Evolutionary conservation across 2,329 filamentous ascomycete species (phyloP).

Genomic region (Fusarium succisae): DNA sequence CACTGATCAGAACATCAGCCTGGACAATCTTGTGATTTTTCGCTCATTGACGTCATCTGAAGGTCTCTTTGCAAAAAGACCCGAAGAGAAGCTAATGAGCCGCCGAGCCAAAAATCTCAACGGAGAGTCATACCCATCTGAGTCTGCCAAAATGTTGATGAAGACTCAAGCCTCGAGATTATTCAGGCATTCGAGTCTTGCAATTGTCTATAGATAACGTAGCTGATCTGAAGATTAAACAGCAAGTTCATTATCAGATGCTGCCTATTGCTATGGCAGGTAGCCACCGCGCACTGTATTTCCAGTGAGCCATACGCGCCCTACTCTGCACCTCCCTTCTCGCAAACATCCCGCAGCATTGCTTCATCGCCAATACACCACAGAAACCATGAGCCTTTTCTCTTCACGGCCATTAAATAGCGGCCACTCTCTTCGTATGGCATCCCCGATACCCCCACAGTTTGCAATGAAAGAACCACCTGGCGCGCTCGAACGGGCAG

Average conservation of each 20-base stretch:
- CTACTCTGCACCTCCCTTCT: neutral
- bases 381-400: neutral
- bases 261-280: neutral
- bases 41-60: neutral
- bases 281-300: neutral
- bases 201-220: too few relatives aligned
- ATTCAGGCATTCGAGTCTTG: too few relatives aligned
- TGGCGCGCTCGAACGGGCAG: too few relatives aligned
- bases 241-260: neutral
- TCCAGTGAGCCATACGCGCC: too few relatives aligned
- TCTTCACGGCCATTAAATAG: neutral
- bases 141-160: neutral
- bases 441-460: fast-evolving
- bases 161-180: too few relatives aligned
- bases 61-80: fast-evolving
- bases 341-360: neutral
- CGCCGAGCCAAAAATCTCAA: neutral
- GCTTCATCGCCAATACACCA: neutral
- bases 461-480: too few relatives aligned
- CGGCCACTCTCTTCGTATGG: fast-evolving
- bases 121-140: neutral
- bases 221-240: neutral
- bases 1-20: too few relatives aligned
- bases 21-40: neutral
- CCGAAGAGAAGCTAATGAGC: too few relatives aligned